Evolutionary conservation across 2,329 filamentous ascomycete species (phyloP), one percentile per base, ranked within the genome.

Genomic region (Pyrenophora tritici-repentis): DNA sequence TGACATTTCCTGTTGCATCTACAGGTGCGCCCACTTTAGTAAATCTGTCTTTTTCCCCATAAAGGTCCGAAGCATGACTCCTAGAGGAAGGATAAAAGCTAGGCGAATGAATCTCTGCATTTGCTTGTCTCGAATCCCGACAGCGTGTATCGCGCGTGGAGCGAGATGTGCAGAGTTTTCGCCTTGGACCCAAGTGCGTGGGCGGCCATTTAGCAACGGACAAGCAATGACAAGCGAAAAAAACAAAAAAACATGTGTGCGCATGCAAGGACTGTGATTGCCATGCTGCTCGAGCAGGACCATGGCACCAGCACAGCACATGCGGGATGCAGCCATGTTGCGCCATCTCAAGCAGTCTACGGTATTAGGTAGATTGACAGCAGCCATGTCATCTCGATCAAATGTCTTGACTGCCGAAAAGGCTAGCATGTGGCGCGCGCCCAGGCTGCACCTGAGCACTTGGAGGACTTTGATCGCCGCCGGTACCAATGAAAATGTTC

Each of bases 381-480:
- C 39, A 50, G 37, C 35, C 47, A 47, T 42, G 46, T 54, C 49
- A 56, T 62, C 47, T 47, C 49, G 56, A 56, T 59, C 55, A 51
- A 29, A 12, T 37, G 46, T 34, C 44, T 48, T 36, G 57, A 53
- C 40, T 43, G 47, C 49, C 51, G 54, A 47, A 50, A 41, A 38
- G 32, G 49, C 35, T 44, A 58, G 39, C 14, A 22, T 46, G 54
- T 65, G 55, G 62, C 55, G 60, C 50, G 37, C 32, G 39, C 54
- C 49, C 49, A 50, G 47, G 40, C 58, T 63, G 60, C 60, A 65
- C 39, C 57, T 58, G 50, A 53, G 48, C 55, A 33, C 42, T 64
- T 62, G 50, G 45, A 58, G 24, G 53, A 44, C 52, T 41, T 49
- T 58, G 55, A 58, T 62, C 52, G 47, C 56, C 60, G 67, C 24